Conservation (phyloP, 306 rosid genomes). For the Lupinus albus region DNA sequence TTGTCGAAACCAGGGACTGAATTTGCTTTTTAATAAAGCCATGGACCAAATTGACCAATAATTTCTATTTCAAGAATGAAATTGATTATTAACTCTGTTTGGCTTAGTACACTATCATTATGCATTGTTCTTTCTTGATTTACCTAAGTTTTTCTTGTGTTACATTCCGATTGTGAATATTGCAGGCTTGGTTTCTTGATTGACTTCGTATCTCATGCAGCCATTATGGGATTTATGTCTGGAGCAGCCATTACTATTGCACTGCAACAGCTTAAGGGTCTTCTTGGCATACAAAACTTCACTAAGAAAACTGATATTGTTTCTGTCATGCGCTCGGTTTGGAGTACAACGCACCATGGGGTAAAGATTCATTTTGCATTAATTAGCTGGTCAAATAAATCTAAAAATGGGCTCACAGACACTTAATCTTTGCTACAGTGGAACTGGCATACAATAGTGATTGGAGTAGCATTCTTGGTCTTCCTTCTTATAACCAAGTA, state of each 20-base stretch:
- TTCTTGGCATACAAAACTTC: constrained; percentile 63
- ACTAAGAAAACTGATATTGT: constrained; percentile 77
- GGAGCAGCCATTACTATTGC: constrained; percentile 88
- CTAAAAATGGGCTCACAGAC: not conserved
- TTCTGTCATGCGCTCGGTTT: constrained; percentile 73
- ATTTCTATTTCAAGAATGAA: no score
- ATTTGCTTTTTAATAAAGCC: no score
- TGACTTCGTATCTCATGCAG: constrained; percentile 88
- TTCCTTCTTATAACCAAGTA: constrained; percentile 65
- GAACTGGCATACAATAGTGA: constrained; percentile 81
- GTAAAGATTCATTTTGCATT: constrained; percentile 40
- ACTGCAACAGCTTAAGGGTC: constrained; percentile 89
- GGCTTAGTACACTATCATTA: not conserved
- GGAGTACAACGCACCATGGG: constrained; percentile 61
- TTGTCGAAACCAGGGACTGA: no score
- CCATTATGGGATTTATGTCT: constrained; percentile 87
- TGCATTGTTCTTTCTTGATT: constrained; percentile 1
- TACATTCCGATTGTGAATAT: not conserved
- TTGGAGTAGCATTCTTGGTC: constrained; percentile 66
- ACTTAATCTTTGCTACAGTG: constrained; percentile 60
- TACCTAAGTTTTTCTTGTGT: not conserved
- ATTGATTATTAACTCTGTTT: not conserved
- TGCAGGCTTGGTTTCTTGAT: constrained; percentile 85
- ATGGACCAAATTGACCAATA: no score
- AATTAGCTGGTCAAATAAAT: not conserved